Evolutionary conservation across 164 flowering plant species (phyloP).

Genomic region (Nelumbo lutea): DNA sequence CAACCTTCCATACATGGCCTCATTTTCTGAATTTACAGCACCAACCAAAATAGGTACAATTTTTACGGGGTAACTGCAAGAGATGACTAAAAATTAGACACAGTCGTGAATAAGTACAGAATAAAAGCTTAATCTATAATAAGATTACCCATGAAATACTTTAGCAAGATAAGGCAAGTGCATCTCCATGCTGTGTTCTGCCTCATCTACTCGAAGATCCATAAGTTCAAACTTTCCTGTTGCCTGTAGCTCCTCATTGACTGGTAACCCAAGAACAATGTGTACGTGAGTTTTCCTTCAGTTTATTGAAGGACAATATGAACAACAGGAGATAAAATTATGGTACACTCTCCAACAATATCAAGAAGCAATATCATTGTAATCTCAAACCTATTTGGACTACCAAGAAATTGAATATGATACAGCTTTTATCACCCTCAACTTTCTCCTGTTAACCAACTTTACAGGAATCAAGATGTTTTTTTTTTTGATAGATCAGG

Average conservation of each 20-base stretch:
- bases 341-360: neutral
- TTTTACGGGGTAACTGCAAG: constrained; percentile 65
- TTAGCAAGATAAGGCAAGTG: constrained; percentile 96
- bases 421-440: no score
- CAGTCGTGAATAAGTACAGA: constrained; percentile 1
- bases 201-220: constrained; percentile 92
- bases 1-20: constrained; percentile 76
- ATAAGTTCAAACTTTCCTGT: constrained; percentile 89
- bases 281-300: neutral
- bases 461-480: no score
- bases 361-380: neutral
- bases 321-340: neutral
- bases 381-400: neutral
- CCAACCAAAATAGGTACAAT: constrained; percentile 95
- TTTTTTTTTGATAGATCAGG: no score
- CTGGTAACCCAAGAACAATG: constrained; percentile 30
- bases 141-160: constrained; percentile 80
- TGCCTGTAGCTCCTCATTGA: constrained; percentile 73
- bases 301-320: neutral
- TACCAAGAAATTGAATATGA: no score
- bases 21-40: constrained; percentile 78
- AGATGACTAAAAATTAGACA: constrained; percentile 3
- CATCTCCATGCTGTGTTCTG: constrained; percentile 99
- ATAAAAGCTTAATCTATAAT: constrained; percentile 5
- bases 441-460: no score